Conservation (phyloP, 257 asterid species). For the Rauvolfia tetraphylla region DNA sequence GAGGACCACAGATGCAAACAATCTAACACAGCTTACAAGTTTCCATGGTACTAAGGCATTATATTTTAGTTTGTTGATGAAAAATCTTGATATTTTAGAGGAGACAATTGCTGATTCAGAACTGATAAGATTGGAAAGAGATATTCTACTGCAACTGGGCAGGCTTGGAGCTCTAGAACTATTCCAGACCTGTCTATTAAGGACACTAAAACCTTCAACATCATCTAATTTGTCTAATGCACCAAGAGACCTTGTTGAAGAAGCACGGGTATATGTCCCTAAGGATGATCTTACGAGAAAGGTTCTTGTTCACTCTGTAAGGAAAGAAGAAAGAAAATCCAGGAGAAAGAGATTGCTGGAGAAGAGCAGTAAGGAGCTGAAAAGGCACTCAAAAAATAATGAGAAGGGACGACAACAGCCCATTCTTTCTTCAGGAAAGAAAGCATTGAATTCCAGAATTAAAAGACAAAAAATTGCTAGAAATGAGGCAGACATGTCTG, state of each 20-base stretch:
- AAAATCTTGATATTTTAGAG: slow-evolving; percentile 64
- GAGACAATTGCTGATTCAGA: slow-evolving; percentile 55
- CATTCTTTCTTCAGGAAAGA: slow-evolving; percentile 26
- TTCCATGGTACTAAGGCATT: slow-evolving; percentile 34
- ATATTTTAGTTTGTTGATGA: slow-evolving; percentile 54
- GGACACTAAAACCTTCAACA: slow-evolving; percentile 35
- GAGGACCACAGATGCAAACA: slow-evolving; percentile 22
- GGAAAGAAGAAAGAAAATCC: slow-evolving; percentile 47
- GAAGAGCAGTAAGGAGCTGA: slow-evolving; percentile 24
- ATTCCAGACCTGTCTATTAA: slow-evolving; percentile 54
- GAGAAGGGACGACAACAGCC: slow-evolving; percentile 20
- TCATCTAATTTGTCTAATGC: slow-evolving; percentile 23
- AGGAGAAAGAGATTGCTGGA: slow-evolving; percentile 43
- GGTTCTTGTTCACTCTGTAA: slow-evolving; percentile 53
- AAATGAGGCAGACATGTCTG: slow-evolving; percentile 75
- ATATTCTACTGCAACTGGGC: slow-evolving; percentile 64
- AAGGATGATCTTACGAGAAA: slow-evolving; percentile 24
- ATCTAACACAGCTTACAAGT: slow-evolving; percentile 21
- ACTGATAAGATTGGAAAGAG: slow-evolving; percentile 51
- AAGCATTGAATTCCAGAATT: slow-evolving; percentile 29
- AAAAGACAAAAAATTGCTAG: slow-evolving; percentile 47
- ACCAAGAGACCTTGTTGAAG: slow-evolving; percentile 36
- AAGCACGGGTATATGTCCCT: slow-evolving; percentile 22
- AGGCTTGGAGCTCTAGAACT: slow-evolving; percentile 74
- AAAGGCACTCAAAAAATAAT: slow-evolving; percentile 14